Base-by-base conservation (phyloP, 2,329 filamentous ascomycete species). In the Colletotrichum sp. region DNA sequence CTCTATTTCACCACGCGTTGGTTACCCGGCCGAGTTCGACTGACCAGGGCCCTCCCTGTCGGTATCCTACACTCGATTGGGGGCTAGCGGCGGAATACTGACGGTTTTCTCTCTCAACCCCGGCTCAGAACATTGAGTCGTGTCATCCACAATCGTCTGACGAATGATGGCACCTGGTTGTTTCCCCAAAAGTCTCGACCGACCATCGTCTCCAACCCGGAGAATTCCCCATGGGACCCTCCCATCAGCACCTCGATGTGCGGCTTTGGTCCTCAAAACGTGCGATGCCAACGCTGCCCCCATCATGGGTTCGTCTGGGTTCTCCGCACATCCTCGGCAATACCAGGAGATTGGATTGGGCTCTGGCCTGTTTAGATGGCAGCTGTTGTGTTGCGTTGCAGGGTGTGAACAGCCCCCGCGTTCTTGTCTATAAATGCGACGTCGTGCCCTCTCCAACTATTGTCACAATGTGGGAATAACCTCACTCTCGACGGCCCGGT, bases 171-270 rank as follows among this genome's bases (percentile, higher is more conserved):
- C 32, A 22, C 59, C 70, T 69, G 44, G 34, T 65, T 61, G 69
- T 59, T 69, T 30, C 73, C 73, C 73, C 73, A 61, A 73, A 76
- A 61, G 70, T 76, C 73, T 73, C 64, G 73, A 76, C 73, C 73
- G 70, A 65, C 64, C 70, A 49, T 73, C 59, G 70, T 49, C 65
- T 39, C 64, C 44, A 65, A 49, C 29, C 34, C 39, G 49, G 64
- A 65, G 64, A 69, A 52, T 73, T 76, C 73, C 73, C 73, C 73
- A 76, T 74, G 70, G 73, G 73, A 52, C 70, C 70, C 70, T 69
- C 59, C 15, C 25, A 36, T n/a, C 29, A 36, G n/a, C 29, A 44
- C 59, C 44, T 27, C 63, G 19, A 25, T n/a, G 62, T 25, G 30
- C 55, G 39, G 70, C 70, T 27, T 73, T 72, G 44, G 32, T 63